Base-by-base conservation (phyloP, 116 monocot genomes). In the Posidonia oceanica region DNA sequence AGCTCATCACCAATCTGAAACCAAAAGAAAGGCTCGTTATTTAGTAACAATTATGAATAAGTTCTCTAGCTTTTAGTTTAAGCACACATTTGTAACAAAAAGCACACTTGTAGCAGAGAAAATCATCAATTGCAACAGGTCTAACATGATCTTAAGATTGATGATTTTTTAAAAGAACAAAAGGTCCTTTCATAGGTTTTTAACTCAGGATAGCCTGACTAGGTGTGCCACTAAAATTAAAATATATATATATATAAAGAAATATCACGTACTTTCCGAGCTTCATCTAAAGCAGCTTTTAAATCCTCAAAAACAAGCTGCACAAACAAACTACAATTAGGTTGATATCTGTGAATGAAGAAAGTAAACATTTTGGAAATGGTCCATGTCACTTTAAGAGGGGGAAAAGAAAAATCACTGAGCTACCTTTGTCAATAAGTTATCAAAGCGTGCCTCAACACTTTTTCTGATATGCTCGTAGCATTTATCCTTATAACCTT, bases 401-500 rank as follows among this genome's bases (percentile, higher is more conserved):
- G 41, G n/a, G 51, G 21, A 36, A 17, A 18, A 10, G 64, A 53
- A 29, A 69, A 58, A 23, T 16, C 22, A 56, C 39, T 71, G 15
- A 38, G 16, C 5, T 72, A 98, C 98, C 86, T 93, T 74, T 55
- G 87, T 81, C 39, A 98, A 75, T 78, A 98, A 77, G 54, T 76
- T 93, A 75, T 98, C 79, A 71, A 98, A 93, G 63, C 98, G 83
- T 61, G 61, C 84, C 64, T 98, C 98, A 65, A 98, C 98, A 77
- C 90, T 67, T 82, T 81, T 98, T 54, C 88, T 79, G 20, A 93
- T 90, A 18, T 82, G 82, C 71, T 98, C 98, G 79, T 98, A 98
- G 76, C 98, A 98, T 70, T 98, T 98, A 77, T 98, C 98, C 82
- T 93, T 98, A 67, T 77, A 98, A 41, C 90, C 75, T 83, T 98